Conservation (phyloP, 1,284 basidiomycete species). For the Pseudozyma flocculosa region DNA sequence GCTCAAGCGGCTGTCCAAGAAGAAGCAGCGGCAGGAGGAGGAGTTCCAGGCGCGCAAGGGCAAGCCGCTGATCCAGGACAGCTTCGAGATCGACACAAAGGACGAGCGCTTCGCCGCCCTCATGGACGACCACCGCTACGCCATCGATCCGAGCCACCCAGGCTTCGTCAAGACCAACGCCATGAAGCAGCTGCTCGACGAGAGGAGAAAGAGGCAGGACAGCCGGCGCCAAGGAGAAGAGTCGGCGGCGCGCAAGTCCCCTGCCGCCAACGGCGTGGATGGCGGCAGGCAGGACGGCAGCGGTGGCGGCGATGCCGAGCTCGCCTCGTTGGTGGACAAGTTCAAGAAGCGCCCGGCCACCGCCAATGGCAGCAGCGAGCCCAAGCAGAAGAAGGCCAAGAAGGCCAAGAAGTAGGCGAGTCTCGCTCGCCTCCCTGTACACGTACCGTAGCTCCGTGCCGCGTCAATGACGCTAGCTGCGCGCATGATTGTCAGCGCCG, state of each 20-base stretch:
- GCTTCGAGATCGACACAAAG: slow-evolving; percentile 77
- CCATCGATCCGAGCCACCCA: slow-evolving; percentile 93
- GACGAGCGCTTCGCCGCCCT: slow-evolving; percentile 85
- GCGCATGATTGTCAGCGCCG: too few species aligned
- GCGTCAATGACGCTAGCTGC: too few species aligned
- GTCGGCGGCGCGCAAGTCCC: too few species aligned
- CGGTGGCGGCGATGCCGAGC: neutral
- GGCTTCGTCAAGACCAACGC: slow-evolving; percentile 54
- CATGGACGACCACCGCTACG: slow-evolving; percentile 86
- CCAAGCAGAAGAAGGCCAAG: slow-evolving; percentile 8
- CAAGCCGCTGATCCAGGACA: slow-evolving; percentile 52
- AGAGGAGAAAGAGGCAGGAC: slow-evolving; percentile 29
- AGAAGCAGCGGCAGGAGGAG: slow-evolving; percentile 34
- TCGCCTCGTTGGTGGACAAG: slow-evolving; percentile 25
- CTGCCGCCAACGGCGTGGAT: too few species aligned
- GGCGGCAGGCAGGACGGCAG: slow-evolving; percentile 1
- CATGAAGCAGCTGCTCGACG: slow-evolving; percentile 51
- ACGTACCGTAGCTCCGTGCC: too few species aligned
- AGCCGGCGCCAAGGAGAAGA: too few species aligned
- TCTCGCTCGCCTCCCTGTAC: too few species aligned
- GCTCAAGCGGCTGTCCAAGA: slow-evolving; percentile 34
- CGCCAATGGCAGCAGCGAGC: slow-evolving; percentile 1
- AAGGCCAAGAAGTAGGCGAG: slow-evolving; percentile 9
- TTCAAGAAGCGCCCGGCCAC: slow-evolving; percentile 12
- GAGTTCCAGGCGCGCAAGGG: slow-evolving; percentile 56